A percentile compares a stretch with the other conserved stretches of the same genome.
These are phyloP conservation scores for Plectosphaerella cucumerina DNA, from an alignment of 2,329 filamentous ascomycete genomes.

Conservation along the genomic window DNA sequence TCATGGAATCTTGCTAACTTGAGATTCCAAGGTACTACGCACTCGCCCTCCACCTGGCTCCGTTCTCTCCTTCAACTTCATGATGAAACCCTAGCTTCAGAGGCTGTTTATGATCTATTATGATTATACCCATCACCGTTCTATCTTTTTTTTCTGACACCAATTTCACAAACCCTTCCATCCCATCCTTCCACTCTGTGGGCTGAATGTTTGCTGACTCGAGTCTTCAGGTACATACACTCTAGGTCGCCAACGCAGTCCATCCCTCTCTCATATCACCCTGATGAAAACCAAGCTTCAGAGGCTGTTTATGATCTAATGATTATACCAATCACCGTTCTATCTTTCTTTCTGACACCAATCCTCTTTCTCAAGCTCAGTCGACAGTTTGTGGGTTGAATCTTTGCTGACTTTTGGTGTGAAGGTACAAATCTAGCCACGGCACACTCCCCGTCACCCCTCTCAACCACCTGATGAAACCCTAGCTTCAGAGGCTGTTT, in stretches of 20 bases:
- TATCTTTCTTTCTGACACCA: slow-evolving; percentile 16
- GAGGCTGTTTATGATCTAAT: slow-evolving; percentile 45
- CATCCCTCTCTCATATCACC: neutral
- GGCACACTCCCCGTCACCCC: neutral
- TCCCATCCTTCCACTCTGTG: neutral
- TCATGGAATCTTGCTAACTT: slow-evolving; percentile 22
- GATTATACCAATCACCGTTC: slow-evolving; percentile 32
- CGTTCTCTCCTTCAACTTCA: slow-evolving; percentile 14
- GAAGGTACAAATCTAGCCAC: neutral
- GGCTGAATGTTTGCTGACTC: slow-evolving; percentile 3
- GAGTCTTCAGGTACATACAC: slow-evolving; percentile 1
- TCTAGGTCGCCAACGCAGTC: neutral
- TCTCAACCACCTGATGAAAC: slow-evolving; percentile 2
- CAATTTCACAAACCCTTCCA: too few species aligned
- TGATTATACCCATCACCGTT: slow-evolving; percentile 34
- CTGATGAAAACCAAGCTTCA: slow-evolving; percentile 21
- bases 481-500: slow-evolving; percentile 41
- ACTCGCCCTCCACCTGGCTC: neutral
- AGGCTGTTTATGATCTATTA: slow-evolving; percentile 43
- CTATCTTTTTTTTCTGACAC: slow-evolving; percentile 13
- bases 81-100: slow-evolving; percentile 36
- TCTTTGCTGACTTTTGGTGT: slow-evolving; percentile 5
- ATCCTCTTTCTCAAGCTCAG: slow-evolving; percentile 1
- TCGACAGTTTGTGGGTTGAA: slow-evolving; percentile 6
- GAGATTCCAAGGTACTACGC: neutral